A percentile compares a stretch with the other conserved stretches of the same genome.
Evolutionary conservation across 2,329 filamentous ascomycete species (phyloP).

Genomic region (Trichoderma semiorbis): DNA sequence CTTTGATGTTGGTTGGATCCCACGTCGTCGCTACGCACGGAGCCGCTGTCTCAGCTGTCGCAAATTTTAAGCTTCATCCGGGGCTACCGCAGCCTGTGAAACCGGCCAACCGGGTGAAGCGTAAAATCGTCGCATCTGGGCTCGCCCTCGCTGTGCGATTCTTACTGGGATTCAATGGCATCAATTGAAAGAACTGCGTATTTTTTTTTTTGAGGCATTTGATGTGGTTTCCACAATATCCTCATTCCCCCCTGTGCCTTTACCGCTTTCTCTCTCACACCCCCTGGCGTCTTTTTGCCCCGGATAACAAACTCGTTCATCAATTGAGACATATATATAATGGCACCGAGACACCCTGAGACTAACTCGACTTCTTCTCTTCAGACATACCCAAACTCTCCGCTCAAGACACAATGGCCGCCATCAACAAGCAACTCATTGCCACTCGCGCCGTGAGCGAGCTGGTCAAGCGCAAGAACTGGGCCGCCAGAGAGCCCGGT

Average conservation of each 20-base stretch:
- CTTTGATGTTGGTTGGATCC: neutral
- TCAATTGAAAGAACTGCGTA: neutral
- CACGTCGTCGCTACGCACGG: neutral
- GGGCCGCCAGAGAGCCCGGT: constrained; percentile 37
- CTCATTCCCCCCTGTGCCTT: neutral
- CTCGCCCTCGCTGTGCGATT: neutral
- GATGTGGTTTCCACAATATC: neutral
- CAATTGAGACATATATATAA: constrained; percentile 8
- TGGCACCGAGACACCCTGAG: constrained; percentile 11
- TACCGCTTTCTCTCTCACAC: neutral
- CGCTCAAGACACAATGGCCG: constrained; percentile 39
- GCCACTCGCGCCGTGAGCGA: constrained; percentile 37
- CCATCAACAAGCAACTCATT: constrained; percentile 34
- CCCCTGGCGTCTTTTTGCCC: neutral
- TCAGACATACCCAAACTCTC: constrained; percentile 5
- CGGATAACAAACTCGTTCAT: neutral
- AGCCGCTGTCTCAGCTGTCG: constrained; percentile 2
- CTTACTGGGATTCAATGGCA: neutral
- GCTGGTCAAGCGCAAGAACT: constrained; percentile 43
- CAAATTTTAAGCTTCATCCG: neutral
- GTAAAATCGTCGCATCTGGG: neutral
- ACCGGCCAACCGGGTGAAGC: neutral
- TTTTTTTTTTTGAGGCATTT: constrained; percentile 13
- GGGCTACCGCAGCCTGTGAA: neutral
- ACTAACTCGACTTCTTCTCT: neutral